Conservation (phyloP, 2,329 filamentous ascomycete genomes). For the Diaporthe ilicicola region DNA sequence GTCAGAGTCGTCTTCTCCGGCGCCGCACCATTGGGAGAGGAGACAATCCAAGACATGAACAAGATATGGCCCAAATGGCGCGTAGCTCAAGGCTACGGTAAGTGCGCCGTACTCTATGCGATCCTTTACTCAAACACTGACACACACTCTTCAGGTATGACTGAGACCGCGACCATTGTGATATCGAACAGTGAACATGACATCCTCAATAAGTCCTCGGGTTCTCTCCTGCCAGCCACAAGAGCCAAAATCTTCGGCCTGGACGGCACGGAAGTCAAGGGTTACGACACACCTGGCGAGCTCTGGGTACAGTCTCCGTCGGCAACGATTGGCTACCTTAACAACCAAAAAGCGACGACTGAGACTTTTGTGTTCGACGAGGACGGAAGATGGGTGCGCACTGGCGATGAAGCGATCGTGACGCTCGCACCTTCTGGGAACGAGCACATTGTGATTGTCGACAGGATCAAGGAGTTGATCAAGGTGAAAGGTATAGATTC, state of each 20-base stretch:
- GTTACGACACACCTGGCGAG: slow-evolving; percentile 76
- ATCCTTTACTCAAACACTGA: background rate
- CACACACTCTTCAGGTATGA: slow-evolving; percentile 64
- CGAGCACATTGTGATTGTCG: slow-evolving; percentile 86
- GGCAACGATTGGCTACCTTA: slow-evolving; percentile 83
- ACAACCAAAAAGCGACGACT: slow-evolving; percentile 83
- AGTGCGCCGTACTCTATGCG: slow-evolving; percentile 22
- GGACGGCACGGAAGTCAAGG: slow-evolving; percentile 76
- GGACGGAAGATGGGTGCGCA: slow-evolving; percentile 80
- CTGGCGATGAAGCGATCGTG: slow-evolving; percentile 84
- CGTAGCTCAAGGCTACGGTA: slow-evolving; percentile 77
- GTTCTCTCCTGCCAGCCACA: slow-evolving; percentile 71
- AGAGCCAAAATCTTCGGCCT: slow-evolving; percentile 72
- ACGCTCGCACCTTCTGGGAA: slow-evolving; percentile 69
- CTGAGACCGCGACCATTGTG: slow-evolving; percentile 79
- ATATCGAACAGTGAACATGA: slow-evolving; percentile 68
- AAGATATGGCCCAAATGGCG: slow-evolving; percentile 68
- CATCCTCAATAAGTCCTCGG: slow-evolving; percentile 75
- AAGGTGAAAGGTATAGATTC: slow-evolving; percentile 55
- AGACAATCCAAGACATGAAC: slow-evolving; percentile 72
- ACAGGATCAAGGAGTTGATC: slow-evolving; percentile 68
- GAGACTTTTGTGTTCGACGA: slow-evolving; percentile 77
- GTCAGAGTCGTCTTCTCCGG: slow-evolving; percentile 75
- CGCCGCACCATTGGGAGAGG: slow-evolving; percentile 79
- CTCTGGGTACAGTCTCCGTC: slow-evolving; percentile 80